Percentiles rank a stretch among this genome's conserved stretches.
Evolutionary conservation across 2,329 filamentous ascomycete genomes (phyloP).

Genomic region (Neodidymelliopsis sp.): DNA sequence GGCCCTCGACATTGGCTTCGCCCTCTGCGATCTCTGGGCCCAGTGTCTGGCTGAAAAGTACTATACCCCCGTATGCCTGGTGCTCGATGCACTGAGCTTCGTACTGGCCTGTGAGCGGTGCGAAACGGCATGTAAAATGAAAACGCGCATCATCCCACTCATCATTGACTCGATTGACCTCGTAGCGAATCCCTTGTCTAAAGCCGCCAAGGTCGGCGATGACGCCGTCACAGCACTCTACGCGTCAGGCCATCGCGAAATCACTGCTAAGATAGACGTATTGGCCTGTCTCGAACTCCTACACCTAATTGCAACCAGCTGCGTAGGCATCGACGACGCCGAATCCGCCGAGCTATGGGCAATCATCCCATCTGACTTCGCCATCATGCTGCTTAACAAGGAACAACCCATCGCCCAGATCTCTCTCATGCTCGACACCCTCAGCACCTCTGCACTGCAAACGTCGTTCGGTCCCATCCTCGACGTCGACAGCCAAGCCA

Average conservation of each 20-base stretch:
- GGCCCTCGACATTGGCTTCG: conserved; percentile 69
- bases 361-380: conserved; percentile 69
- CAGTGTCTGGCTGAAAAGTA: conserved; percentile 70
- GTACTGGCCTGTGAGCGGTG: conserved; percentile 68
- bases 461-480: conserved; percentile 72
- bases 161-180: conserved; percentile 59
- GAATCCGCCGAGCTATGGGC: conserved; percentile 68
- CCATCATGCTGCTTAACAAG: conserved; percentile 71
- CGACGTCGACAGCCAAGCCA: conserved; percentile 37
- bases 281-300: conserved; percentile 70
- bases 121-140: conserved; percentile 65
- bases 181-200: conserved; percentile 59
- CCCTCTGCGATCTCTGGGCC: conserved; percentile 72
- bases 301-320: conserved; percentile 68
- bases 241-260: conserved; percentile 50
- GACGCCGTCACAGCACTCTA: conserved; percentile 36
- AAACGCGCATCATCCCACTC: conserved; percentile 61
- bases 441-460: conserved; percentile 70
- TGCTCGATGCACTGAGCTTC: conserved; percentile 70
- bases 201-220: conserved; percentile 43
- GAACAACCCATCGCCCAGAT: conserved; percentile 72
- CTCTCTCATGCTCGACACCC: conserved; percentile 67
- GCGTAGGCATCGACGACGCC: conserved; percentile 54
- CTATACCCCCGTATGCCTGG: conserved; percentile 68
- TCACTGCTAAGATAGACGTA: conserved; percentile 69